Percentiles rank a stretch among this genome's conserved stretches.
Conservation (phyloP, 306 rosid genomes). For the Carpinus viminea region DNA sequence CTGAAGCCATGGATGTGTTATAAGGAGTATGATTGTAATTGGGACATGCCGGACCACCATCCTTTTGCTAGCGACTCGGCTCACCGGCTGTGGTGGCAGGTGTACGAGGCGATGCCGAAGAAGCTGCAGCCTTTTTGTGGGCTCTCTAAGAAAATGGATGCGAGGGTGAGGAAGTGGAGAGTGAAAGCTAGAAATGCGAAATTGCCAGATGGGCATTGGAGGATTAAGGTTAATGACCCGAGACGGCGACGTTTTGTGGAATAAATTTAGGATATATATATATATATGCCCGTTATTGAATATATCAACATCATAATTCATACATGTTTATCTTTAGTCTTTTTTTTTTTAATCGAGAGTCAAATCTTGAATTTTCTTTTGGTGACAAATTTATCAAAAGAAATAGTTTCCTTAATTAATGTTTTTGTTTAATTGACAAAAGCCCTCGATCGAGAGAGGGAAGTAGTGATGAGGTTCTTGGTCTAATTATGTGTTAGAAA, state of each 20-base stretch:
- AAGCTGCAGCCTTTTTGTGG: conserved; percentile 55
- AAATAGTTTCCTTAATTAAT: background rate
- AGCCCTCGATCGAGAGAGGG: background rate
- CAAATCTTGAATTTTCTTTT: too few relatives aligned
- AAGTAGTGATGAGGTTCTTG: background rate
- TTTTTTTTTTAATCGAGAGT: background rate
- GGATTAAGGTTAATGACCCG: conserved; percentile 52
- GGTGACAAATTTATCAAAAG: background rate
- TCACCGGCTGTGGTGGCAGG: conserved; percentile 69
- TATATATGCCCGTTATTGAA: background rate
- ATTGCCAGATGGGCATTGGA: conserved; percentile 63
- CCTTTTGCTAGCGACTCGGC: conserved; percentile 62
- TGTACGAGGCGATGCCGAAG: conserved; percentile 62
- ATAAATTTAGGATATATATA: background rate
- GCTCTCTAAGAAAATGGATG: conserved; percentile 48
- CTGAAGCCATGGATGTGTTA: conserved; percentile 93
- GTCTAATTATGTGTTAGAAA: background rate
- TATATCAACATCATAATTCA: background rate
- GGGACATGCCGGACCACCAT: conserved; percentile 51
- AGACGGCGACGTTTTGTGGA: conserved; percentile 42
- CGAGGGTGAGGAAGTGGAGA: conserved; percentile 40
- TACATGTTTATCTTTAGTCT: too few relatives aligned
- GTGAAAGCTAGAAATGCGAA: conserved; percentile 38
- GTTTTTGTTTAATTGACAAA: background rate
- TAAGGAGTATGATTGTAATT: conserved; percentile 86